Percentiles rank a stretch among this genome's conserved stretches.
phyloP scores from a whole-genome alignment of 345 rosid genomes.

The Kernera saxatilis region DNA sequence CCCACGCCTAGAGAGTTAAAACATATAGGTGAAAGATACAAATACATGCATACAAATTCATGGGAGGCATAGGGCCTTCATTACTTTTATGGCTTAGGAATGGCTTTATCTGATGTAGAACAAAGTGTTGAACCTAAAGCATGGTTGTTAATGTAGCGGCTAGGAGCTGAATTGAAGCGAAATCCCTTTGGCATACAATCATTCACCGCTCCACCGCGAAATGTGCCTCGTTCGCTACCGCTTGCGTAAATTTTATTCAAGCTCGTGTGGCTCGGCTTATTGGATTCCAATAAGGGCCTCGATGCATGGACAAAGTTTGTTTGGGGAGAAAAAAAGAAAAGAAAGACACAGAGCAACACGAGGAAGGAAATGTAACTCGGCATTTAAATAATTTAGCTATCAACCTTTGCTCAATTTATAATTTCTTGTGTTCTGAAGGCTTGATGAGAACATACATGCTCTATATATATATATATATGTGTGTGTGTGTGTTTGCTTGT shows the following conservation, averaged over 20 bases:
- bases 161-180: conserved; percentile 25
- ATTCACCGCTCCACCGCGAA: background rate
- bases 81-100: conserved; percentile 9
- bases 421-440: background rate
- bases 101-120: conserved; percentile 17
- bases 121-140: conserved; percentile 22
- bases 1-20: conserved; percentile 3
- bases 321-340: background rate
- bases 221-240: background rate
- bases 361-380: conserved; percentile 9
- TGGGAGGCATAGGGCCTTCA: background rate
- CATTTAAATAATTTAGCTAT: conserved; percentile 10
- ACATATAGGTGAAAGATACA: conserved; percentile 9
- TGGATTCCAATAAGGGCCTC: conserved; percentile 6
- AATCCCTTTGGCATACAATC: conserved; percentile 28
- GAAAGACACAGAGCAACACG: background rate
- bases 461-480: conserved; percentile 6
- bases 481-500: background rate
- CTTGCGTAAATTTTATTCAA: background rate
- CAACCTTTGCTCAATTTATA: background rate
- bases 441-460: background rate
- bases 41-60: background rate
- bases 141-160: conserved; percentile 26
- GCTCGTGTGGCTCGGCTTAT: background rate
- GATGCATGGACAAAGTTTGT: background rate